A percentile compares a stretch with the other conserved stretches of the same genome.
phyloP scores from a whole-genome alignment of 2,329 filamentous ascomycete genomes.

The Scorias spongiosa region DNA sequence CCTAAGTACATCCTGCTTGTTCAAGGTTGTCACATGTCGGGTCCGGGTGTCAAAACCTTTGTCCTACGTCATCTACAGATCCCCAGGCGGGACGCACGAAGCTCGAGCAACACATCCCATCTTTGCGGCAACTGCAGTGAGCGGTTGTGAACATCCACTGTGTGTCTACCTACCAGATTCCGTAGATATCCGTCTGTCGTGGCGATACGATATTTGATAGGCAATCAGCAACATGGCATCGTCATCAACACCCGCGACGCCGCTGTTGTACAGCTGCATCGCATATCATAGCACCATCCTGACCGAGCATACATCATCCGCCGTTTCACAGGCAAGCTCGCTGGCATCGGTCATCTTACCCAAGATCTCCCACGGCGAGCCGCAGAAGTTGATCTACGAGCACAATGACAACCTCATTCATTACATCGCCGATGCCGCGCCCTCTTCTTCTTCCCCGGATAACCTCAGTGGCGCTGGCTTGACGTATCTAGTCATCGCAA shows the following conservation, averaged over 20 bases:
- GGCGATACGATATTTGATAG: too few relatives aligned
- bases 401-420: constrained; percentile 88
- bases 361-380: constrained; percentile 67
- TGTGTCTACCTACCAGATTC: too few relatives aligned
- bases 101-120: too few relatives aligned
- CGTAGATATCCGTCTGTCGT: too few relatives aligned
- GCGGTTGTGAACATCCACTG: too few relatives aligned
- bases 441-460: constrained; percentile 12
- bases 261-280: constrained; percentile 54
- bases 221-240: constrained; percentile 16
- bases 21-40: too few relatives aligned
- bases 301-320: constrained; percentile 76
- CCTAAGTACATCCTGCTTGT: too few relatives aligned
- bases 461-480: constrained; percentile 49
- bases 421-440: constrained; percentile 65
- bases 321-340: constrained; percentile 66
- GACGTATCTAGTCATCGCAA: constrained; percentile 82
- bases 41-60: too few relatives aligned
- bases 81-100: too few relatives aligned
- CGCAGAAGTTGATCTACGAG: constrained; percentile 77
- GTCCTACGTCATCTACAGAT: too few relatives aligned
- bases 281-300: constrained; percentile 88
- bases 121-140: too few relatives aligned
- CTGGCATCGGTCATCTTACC: constrained; percentile 90
- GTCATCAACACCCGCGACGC: constrained; percentile 19